phyloP scores from a whole-genome alignment of 2,329 filamentous ascomycete species.

The Meredithiella fracta region DNA sequence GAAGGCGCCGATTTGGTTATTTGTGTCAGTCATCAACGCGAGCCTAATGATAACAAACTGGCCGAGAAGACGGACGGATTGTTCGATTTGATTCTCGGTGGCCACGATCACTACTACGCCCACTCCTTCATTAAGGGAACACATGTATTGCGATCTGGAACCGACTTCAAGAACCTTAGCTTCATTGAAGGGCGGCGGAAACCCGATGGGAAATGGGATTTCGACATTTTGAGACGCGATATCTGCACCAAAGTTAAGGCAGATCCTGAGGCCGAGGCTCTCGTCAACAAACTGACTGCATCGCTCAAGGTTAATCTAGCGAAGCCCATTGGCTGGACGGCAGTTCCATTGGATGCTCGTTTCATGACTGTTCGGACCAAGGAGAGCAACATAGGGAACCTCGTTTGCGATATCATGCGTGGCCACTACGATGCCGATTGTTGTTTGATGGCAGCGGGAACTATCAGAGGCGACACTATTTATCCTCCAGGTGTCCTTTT shows the following conservation, averaged over 20 bases:
- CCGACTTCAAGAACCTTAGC: constrained; percentile 82
- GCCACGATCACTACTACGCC: constrained; percentile 78
- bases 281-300: constrained; percentile 42
- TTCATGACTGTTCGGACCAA: constrained; percentile 64
- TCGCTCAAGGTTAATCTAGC: constrained; percentile 61
- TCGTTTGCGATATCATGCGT: constrained; percentile 82
- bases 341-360: constrained; percentile 65
- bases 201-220: constrained; percentile 46
- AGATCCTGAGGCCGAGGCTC: constrained; percentile 15
- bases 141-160: constrained; percentile 73
- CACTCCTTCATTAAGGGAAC: constrained; percentile 63
- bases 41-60: constrained; percentile 79
- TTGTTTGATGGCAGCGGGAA: constrained; percentile 68
- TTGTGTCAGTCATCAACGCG: constrained; percentile 68
- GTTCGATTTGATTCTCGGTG: constrained; percentile 74
- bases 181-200: constrained; percentile 57
- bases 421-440: constrained; percentile 69
- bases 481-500: constrained; percentile 66
- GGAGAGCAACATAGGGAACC: constrained; percentile 80
- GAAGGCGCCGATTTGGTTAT: constrained; percentile 72
- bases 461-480: constrained; percentile 74
- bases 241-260: constrained; percentile 47
- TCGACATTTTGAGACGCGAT: constrained; percentile 61
- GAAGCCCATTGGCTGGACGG: constrained; percentile 70
- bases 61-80: constrained; percentile 56